Conservation (phyloP, 768 basidiomycete genomes). For the Pulveroboletus sp. region DNA sequence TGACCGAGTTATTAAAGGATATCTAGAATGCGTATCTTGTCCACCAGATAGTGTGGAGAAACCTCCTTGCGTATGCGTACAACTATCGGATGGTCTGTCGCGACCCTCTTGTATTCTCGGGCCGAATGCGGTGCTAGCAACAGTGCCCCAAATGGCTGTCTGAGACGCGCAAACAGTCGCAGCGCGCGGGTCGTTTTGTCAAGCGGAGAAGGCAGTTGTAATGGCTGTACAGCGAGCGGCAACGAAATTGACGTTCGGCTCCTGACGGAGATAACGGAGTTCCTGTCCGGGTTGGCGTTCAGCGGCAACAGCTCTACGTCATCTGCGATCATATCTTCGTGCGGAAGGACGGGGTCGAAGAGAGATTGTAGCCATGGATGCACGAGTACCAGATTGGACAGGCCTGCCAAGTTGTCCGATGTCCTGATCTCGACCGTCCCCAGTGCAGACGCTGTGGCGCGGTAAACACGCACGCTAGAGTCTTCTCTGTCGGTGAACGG, state of each 20-base stretch:
- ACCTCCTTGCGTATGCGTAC: conserved; percentile 10
- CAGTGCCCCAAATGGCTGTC: conserved; percentile 16
- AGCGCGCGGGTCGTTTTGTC: conserved; percentile 15
- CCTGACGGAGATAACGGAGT: neutral
- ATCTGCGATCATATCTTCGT: conserved; percentile 18
- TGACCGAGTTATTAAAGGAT: conserved; percentile 14
- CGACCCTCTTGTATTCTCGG: conserved; percentile 16
- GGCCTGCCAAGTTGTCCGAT: conserved; percentile 2
- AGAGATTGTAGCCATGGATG: conserved; percentile 18
- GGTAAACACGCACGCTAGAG: conserved; percentile 7
- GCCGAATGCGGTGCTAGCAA: conserved; percentile 8
- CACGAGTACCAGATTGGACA: conserved; percentile 16
- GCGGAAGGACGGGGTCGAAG: conserved; percentile 14
- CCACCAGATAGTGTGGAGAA: conserved; percentile 3
- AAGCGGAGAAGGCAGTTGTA: conserved; percentile 11
- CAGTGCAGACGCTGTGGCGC: conserved; percentile 8
- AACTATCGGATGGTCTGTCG: conserved; percentile 14
- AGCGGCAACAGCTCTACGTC: conserved; percentile 3
- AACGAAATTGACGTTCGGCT: neutral
- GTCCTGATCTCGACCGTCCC: conserved; percentile 12
- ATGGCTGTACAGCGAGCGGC: neutral
- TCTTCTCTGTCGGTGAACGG: neutral
- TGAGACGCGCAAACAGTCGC: conserved; percentile 11
- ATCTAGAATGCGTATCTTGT: conserved; percentile 16
- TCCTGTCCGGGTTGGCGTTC: neutral